A percentile compares a stretch with the other conserved stretches of the same genome.
phyloP scores from a whole-genome alignment of 352 stramenopile species.

The Globisporangium nodosum region DNA sequence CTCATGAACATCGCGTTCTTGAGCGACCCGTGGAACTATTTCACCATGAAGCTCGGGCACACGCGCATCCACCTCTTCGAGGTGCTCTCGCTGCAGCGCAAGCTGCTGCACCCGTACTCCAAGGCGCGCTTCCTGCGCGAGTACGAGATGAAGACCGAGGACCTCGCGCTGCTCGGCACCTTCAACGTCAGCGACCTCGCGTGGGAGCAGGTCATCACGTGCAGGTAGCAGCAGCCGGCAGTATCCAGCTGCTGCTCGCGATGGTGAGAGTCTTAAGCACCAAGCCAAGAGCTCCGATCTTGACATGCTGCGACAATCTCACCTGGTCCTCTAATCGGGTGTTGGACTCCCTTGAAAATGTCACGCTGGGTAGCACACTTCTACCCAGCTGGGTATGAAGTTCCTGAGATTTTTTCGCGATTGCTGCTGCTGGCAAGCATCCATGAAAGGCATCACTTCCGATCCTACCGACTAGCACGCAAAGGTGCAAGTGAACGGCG shows the following conservation, averaged over 20 bases:
- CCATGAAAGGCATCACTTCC: not conserved
- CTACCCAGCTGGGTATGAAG: too few relatives aligned
- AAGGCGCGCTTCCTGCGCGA: constrained; percentile 44
- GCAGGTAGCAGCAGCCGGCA: constrained; percentile 18
- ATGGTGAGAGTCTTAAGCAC: not conserved
- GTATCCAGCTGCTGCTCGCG: not conserved
- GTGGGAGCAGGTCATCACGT: constrained; percentile 45
- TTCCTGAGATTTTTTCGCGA: not conserved
- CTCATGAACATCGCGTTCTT: constrained; percentile 58
- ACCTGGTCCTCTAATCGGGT: not conserved
- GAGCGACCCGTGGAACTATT: constrained; percentile 48
- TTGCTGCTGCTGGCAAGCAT: not conserved
- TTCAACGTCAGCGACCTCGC: constrained; percentile 42
- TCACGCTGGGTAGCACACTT: not conserved
- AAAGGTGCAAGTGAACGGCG: not conserved
- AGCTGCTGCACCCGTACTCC: constrained; percentile 41
- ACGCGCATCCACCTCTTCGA: constrained; percentile 40
- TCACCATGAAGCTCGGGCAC: constrained; percentile 40
- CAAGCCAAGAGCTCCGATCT: not conserved
- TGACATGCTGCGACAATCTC: too few relatives aligned
- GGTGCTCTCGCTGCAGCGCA: constrained; percentile 22
- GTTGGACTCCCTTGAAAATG: not conserved
- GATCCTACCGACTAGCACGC: not conserved
- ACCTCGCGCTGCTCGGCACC: constrained; percentile 34
- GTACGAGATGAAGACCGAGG: constrained; percentile 35